These are phyloP conservation scores for Colletotrichum sp. DNA, from an alignment of 2,329 filamentous ascomycete genomes.

Conservation along the genomic window DNA sequence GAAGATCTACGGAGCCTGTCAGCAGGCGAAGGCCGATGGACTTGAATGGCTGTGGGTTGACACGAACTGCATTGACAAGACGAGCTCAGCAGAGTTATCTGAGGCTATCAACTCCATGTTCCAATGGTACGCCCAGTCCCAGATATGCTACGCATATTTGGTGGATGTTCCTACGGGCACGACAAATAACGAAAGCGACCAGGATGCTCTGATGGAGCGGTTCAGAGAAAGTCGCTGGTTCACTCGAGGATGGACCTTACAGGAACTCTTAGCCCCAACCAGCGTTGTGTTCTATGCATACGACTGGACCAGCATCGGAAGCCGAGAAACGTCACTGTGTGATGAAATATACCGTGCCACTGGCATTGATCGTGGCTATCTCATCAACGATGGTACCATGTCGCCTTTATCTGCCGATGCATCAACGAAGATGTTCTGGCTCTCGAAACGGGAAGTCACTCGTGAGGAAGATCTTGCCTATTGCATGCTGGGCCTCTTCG, in stretches of 20 bases:
- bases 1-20: neutral
- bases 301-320: neutral
- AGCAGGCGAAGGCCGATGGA: neutral
- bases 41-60: neutral
- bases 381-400: neutral
- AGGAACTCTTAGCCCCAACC: neutral
- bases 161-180: slow-evolving; percentile 19
- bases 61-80: neutral
- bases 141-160: slow-evolving; percentile 14
- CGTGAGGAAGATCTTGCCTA: slow-evolving; percentile 29
- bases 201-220: neutral
- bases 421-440: neutral
- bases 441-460: slow-evolving; percentile 11
- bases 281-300: neutral
- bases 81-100: neutral
- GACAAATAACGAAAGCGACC: neutral
- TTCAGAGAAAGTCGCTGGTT: neutral
- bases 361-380: neutral
- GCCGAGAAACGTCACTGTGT: neutral
- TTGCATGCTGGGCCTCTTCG: slow-evolving; percentile 30
- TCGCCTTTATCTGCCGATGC: neutral
- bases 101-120: slow-evolving; percentile 6
- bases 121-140: slow-evolving; percentile 1
- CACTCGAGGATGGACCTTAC: neutral
- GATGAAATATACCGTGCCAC: neutral